These are phyloP conservation scores for Lantana camara DNA, from an alignment of 257 asterid species.

Conservation along the genomic window DNA sequence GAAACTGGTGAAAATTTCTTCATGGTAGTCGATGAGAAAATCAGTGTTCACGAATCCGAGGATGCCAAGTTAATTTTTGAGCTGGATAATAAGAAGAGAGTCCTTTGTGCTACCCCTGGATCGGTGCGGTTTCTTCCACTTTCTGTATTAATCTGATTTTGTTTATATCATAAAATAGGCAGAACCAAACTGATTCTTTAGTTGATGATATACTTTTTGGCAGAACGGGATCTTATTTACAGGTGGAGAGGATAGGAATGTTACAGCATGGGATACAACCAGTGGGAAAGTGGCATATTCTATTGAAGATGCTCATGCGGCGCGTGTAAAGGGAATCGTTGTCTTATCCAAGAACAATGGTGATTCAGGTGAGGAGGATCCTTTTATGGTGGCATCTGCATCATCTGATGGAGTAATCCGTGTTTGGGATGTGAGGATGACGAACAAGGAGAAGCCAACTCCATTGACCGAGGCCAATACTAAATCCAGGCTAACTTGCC, in stretches of 20 bases:
- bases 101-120: conserved; percentile 79
- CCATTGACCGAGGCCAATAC: conserved; percentile 78
- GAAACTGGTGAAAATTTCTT: conserved; percentile 63
- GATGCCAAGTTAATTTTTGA: conserved; percentile 65
- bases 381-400: conserved; percentile 82
- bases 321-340: conserved; percentile 87
- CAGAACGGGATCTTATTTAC: conserved; percentile 80
- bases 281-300: conserved; percentile 75
- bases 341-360: conserved; percentile 54
- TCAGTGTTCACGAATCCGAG: conserved; percentile 74
- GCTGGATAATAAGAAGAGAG: conserved; percentile 58
- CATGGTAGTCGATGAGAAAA: conserved; percentile 71
- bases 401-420: conserved; percentile 94
- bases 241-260: conserved; percentile 87
- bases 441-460: conserved; percentile 42
- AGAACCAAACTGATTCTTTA: conserved; percentile 19
- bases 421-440: conserved; percentile 89
- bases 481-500: conserved; percentile 92
- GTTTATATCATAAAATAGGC: not conserved
- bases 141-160: too few species aligned
- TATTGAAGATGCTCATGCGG: conserved; percentile 78
- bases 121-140: conserved; percentile 35
- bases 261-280: conserved; percentile 82
- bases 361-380: conserved; percentile 55
- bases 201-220: conserved; percentile 14